A percentile compares a stretch with the other conserved stretches of the same genome.
Conservation (phyloP, 768 basidiomycete genomes). For the Suillus placidus region DNA sequence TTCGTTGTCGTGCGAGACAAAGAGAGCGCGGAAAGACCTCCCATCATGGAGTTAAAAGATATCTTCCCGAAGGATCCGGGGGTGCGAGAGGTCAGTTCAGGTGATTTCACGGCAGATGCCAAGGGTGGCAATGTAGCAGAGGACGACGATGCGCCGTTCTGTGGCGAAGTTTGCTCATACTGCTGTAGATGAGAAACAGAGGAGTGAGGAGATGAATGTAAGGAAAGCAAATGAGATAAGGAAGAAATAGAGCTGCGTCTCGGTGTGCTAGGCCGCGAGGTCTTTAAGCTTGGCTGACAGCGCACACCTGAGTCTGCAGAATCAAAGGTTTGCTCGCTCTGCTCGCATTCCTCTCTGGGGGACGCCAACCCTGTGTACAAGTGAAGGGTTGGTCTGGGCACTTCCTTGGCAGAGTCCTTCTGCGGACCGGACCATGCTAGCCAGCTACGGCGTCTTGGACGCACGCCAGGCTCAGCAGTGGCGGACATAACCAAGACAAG, state of each 20-base stretch:
- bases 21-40: constrained; percentile 64
- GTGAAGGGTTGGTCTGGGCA: constrained; percentile 4
- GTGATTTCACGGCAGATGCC: constrained; percentile 36
- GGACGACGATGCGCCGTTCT: constrained; percentile 15
- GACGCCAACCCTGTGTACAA: constrained; percentile 23
- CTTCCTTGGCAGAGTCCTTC: constrained; percentile 24
- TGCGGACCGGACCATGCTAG: constrained; percentile 29
- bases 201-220: constrained; percentile 22
- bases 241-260: constrained; percentile 27
- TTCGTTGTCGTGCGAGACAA: constrained; percentile 52
- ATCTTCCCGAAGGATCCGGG: constrained; percentile 61
- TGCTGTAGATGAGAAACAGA: constrained; percentile 25
- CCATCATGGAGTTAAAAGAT: constrained; percentile 72
- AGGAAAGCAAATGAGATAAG: constrained; percentile 29
- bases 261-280: constrained; percentile 26
- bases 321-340: constrained; percentile 8
- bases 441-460: constrained; percentile 31
- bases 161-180: constrained; percentile 16
- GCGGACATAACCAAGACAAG: constrained; percentile 20
- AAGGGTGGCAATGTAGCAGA: constrained; percentile 19
- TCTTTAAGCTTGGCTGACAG: constrained; percentile 10
- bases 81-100: constrained; percentile 39
- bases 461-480: constrained; percentile 11
- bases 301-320: constrained; percentile 4
- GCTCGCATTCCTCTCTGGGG: constrained; percentile 19